Conservation (phyloP, 331 rosid genomes). For the Quercus tomentella region DNA sequence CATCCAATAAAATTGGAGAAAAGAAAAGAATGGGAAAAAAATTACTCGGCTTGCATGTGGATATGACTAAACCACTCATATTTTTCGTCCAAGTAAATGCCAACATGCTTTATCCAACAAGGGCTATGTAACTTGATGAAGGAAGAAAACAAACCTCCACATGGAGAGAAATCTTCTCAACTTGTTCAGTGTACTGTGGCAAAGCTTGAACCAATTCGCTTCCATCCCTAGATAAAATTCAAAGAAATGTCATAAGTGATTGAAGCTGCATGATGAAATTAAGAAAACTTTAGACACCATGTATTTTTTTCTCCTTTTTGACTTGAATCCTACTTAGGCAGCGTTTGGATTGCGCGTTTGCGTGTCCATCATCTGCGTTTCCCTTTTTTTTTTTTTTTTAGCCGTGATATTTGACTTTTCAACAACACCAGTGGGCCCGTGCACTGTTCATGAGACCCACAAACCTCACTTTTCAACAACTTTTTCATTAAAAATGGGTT, state of each 20-base stretch:
- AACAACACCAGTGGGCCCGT: no score
- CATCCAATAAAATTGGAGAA: background rate
- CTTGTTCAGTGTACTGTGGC: slow-evolving; percentile 94
- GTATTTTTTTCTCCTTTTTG: background rate
- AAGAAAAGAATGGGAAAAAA: background rate
- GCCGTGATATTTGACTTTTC: no score
- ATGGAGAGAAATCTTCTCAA: slow-evolving; percentile 90
- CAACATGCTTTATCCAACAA: background rate
- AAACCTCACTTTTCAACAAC: no score
- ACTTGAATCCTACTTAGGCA: background rate
- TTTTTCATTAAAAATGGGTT: no score
- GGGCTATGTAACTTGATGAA: slow-evolving; percentile 18
- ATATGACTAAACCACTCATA: no score
- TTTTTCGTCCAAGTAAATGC: background rate
- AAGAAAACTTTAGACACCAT: background rate
- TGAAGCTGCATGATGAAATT: background rate
- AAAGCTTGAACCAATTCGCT: slow-evolving; percentile 89
- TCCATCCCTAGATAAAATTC: slow-evolving; percentile 61
- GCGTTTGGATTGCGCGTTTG: no score
- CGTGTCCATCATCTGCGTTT: no score
- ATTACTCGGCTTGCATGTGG: background rate
- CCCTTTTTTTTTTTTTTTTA: no score
- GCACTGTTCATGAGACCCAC: no score
- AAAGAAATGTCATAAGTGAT: slow-evolving; percentile 8
- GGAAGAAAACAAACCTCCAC: slow-evolving; percentile 66